A percentile compares a stretch with the other conserved stretches of the same genome.
Conservation (phyloP, 2,329 filamentous ascomycete genomes). For the Thelonectria olida region DNA sequence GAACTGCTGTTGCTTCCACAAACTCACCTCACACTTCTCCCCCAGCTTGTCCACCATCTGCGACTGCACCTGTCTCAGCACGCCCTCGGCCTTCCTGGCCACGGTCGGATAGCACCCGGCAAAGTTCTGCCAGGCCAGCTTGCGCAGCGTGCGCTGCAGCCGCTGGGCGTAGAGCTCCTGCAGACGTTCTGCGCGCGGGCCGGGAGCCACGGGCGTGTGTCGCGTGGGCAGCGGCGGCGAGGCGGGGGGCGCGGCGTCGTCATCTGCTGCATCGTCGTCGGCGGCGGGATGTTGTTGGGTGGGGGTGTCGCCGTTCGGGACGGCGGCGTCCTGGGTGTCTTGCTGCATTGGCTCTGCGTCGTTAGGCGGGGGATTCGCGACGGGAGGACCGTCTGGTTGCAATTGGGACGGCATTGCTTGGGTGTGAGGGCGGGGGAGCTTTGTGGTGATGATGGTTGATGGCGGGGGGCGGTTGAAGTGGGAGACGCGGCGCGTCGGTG, state of each 20-base stretch:
- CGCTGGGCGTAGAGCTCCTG: conserved; percentile 62
- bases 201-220: conserved; percentile 58
- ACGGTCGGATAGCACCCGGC: conserved; percentile 70
- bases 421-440: not conserved
- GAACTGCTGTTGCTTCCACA: not conserved
- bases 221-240: conserved; percentile 53
- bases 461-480: conserved; percentile 18
- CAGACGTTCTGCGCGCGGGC: conserved; percentile 65
- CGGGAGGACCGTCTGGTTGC: conserved; percentile 21
- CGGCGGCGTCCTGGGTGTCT: not conserved
- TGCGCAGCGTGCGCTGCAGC: conserved; percentile 62
- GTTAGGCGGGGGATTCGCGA: conserved; percentile 2
- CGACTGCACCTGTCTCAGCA: conserved; percentile 63
- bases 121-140: conserved; percentile 66
- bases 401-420: conserved; percentile 34
- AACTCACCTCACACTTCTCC: conserved; percentile 59
- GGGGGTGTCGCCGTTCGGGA: not conserved
- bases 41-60: conserved; percentile 67
- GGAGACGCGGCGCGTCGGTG: conserved; percentile 31
- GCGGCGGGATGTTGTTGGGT: not conserved
- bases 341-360: conserved; percentile 12
- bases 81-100: conserved; percentile 58
- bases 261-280: not conserved
- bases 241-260: conserved; percentile 25
- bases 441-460: conserved; percentile 6